phyloP scores from a whole-genome alignment of 2,329 filamentous ascomycete genomes.

The Hortaea sp. region DNA sequence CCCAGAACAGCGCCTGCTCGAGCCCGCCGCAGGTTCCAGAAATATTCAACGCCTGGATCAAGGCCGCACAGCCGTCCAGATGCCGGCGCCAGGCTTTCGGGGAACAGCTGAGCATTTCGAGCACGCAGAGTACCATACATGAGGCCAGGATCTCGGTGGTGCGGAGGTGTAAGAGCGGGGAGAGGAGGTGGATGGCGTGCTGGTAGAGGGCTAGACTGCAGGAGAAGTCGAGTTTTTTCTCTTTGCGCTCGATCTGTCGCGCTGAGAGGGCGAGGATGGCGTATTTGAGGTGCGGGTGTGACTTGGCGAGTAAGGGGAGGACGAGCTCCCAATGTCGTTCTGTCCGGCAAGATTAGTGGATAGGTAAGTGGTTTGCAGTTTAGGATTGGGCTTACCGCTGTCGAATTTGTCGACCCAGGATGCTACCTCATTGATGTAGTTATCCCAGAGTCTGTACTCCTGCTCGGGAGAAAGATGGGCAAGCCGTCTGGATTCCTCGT shows the following conservation, averaged over 20 bases:
- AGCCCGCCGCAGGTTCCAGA: conserved; percentile 35
- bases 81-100: conserved; percentile 45
- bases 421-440: conserved; percentile 45
- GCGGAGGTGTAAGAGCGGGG: conserved; percentile 33
- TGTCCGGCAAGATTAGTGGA: neutral
- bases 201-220: conserved; percentile 46
- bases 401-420: conserved; percentile 52
- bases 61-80: conserved; percentile 45
- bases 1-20: conserved; percentile 48
- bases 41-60: conserved; percentile 43
- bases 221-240: conserved; percentile 33
- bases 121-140: conserved; percentile 37
- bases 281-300: conserved; percentile 36
- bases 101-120: conserved; percentile 41
- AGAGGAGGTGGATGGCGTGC: conserved; percentile 38
- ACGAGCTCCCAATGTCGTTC: conserved; percentile 43
- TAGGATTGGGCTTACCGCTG: conserved; percentile 10
- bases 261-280: conserved; percentile 46
- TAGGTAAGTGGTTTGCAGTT: too few relatives aligned
- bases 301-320: conserved; percentile 40
- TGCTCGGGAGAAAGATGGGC: conserved; percentile 19
- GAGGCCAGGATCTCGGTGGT: conserved; percentile 39
- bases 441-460: conserved; percentile 23
- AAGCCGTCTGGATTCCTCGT: conserved; percentile 16
- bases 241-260: conserved; percentile 43